Base-by-base conservation (phyloP, 176 grass and related monocot species). In the Rhynchospora pubera region DNA sequence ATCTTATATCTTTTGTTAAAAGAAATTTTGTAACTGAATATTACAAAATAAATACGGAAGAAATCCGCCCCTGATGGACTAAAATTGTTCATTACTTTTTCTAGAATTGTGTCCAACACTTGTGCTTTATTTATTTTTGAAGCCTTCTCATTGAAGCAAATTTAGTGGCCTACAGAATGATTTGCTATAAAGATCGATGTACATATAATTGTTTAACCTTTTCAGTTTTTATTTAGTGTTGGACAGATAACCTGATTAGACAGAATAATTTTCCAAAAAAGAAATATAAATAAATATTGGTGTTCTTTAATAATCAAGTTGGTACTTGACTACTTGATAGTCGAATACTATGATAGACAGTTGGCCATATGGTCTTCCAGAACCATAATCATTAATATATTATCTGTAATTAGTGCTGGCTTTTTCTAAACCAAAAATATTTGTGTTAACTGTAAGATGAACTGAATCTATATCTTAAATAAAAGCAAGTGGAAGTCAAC, bases 401-500 rank as follows among this genome's bases (percentile, higher is more conserved):
- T 7, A 19, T 19, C 16, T 58, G 16, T 19, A 58, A 58, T 58
- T 19, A 58, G 56, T 19, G 56, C n/a, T n/a, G 19, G 16, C 2
- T 58, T 58, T 16, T 19, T 58, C 16, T 58, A 58, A 58, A 58
- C 55, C 15, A 19, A n/a, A 58, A 18, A 58, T 58, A 58, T 58
- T 57, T 62, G 10, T 63, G 10, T 63, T 12, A 57, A 28, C 26
- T 63, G 22, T 13, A 26, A 30, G 61, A 12, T 28, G 23, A 63
- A 9, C 61, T 63, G 61, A 63, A 28, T 63, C 10, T 63, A 63
- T 65, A 28, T 65, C 32, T 32, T 65, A 28, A 15, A 62, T 65
- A 34, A 18, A 71, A 48, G 46, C 69, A 51, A 51, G 43, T 73
- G 69, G 21, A 73, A 51, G 69, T 73, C 69, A 73, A 72, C 44